A percentile compares a stretch with the other conserved stretches of the same genome.
These are phyloP conservation scores for Stromatinia cepivora DNA, from an alignment of 2,329 filamentous ascomycete species.

Conservation along the genomic window DNA sequence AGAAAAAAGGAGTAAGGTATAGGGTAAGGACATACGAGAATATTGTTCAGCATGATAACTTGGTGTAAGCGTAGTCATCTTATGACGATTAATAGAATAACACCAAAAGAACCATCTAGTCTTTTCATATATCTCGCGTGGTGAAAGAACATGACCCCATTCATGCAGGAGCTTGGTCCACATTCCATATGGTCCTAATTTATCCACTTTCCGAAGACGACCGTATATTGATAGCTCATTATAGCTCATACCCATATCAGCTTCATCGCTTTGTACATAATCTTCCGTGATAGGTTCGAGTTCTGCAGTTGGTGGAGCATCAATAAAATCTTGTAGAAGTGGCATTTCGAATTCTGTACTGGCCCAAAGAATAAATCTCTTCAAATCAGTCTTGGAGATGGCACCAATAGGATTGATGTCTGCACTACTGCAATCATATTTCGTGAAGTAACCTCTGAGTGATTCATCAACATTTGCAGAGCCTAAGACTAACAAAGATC, in stretches of 20 bases:
- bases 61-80: slow-evolving; percentile 41
- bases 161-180: slow-evolving; percentile 21
- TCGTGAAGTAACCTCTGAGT: slow-evolving; percentile 62
- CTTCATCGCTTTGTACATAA: slow-evolving; percentile 51
- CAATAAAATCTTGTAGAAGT: slow-evolving; percentile 65
- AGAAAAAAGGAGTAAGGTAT: neutral
- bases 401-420: slow-evolving; percentile 63
- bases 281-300: slow-evolving; percentile 59
- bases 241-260: slow-evolving; percentile 56
- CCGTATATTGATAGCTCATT: slow-evolving; percentile 48
- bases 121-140: slow-evolving; percentile 21
- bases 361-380: slow-evolving; percentile 69
- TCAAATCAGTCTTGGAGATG: slow-evolving; percentile 65
- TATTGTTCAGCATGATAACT: slow-evolving; percentile 37
- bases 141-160: slow-evolving; percentile 20
- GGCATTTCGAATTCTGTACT: slow-evolving; percentile 59
- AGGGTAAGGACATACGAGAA: slow-evolving; percentile 10
- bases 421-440: slow-evolving; percentile 46
- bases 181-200: slow-evolving; percentile 45
- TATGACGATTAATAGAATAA: slow-evolving; percentile 62
- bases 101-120: slow-evolving; percentile 35
- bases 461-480: slow-evolving; percentile 64
- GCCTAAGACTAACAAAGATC: slow-evolving; percentile 65
- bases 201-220: slow-evolving; percentile 50
- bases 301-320: slow-evolving; percentile 62